A percentile compares a stretch with the other conserved stretches of the same genome.
phyloP scores from a whole-genome alignment of 2,329 filamentous ascomycete species.

The Torrubiella hemipterigena region DNA sequence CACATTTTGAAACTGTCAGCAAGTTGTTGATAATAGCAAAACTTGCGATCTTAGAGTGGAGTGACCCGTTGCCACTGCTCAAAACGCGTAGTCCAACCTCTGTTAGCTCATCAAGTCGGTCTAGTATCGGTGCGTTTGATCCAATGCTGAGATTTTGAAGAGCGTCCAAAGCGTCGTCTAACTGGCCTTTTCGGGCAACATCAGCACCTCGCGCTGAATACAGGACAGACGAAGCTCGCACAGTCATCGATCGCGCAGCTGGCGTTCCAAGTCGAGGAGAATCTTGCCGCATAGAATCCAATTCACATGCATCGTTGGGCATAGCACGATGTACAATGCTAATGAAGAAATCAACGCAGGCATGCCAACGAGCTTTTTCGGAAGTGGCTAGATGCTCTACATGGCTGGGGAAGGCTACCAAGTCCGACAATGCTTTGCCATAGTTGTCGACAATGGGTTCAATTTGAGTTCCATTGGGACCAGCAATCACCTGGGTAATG shows the following conservation, averaged over 20 bases:
- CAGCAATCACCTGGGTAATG: slow-evolving; percentile 62
- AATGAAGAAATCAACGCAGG: slow-evolving; percentile 59
- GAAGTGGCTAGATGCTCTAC: slow-evolving; percentile 61
- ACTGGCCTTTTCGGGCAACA: slow-evolving; percentile 18
- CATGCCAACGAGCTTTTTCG: slow-evolving; percentile 51
- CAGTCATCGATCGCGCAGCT: slow-evolving; percentile 13
- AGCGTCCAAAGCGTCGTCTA: slow-evolving; percentile 41
- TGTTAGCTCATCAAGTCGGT: slow-evolving; percentile 43
- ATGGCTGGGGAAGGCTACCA: slow-evolving; percentile 65
- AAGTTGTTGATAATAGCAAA: slow-evolving; percentile 67
- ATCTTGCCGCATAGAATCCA: slow-evolving; percentile 21
- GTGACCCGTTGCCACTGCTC: no score
- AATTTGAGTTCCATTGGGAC: slow-evolving; percentile 48
- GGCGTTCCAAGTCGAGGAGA: slow-evolving; percentile 32
- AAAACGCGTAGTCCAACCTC: slow-evolving; percentile 48
- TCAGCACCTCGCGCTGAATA: slow-evolving; percentile 14
- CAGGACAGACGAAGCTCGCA: slow-evolving; percentile 12
- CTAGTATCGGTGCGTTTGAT: slow-evolving; percentile 54
- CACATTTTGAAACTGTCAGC: slow-evolving; percentile 52
- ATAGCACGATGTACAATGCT: slow-evolving; percentile 41
- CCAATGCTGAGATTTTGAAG: slow-evolving; percentile 51
- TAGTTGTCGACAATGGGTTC: slow-evolving; percentile 65
- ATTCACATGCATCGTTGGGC: slow-evolving; percentile 23
- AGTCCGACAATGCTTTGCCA: slow-evolving; percentile 56
- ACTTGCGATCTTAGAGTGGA: slow-evolving; percentile 40